Evolutionary conservation across 192 early-diverging fungal genomes (phyloP).

Genomic region (Gryganskiella cystojenkinii): DNA sequence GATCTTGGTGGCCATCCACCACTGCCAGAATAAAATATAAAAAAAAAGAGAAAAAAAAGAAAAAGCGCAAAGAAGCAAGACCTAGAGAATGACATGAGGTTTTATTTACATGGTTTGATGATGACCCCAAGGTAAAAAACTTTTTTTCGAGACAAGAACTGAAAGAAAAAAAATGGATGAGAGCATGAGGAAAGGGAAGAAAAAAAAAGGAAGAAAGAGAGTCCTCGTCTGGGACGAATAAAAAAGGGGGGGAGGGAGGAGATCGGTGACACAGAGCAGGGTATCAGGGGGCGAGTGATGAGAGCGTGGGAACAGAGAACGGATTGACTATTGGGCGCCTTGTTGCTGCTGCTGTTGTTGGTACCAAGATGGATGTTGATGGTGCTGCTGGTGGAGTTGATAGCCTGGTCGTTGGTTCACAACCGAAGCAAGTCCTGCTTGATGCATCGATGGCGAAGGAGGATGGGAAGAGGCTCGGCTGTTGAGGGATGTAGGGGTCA

Average conservation of each 20-base stretch:
- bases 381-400: constrained; percentile 21
- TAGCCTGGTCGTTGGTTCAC: constrained; percentile 1
- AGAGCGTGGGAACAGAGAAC: no score
- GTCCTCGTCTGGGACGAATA: background rate
- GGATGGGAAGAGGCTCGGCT: constrained; percentile 15
- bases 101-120: background rate
- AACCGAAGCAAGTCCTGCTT: constrained; percentile 1
- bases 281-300: no score
- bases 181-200: background rate
- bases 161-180: background rate
- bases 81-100: no score
- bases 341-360: background rate
- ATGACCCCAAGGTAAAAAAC: background rate
- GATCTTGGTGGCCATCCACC: background rate
- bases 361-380: background rate
- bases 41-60: background rate
- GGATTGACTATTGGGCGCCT: no score
- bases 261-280: no score
- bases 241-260: background rate
- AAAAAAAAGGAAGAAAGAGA: background rate
- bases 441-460: constrained; percentile 17
- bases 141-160: background rate
- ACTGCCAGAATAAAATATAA: no score
- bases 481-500: constrained; percentile 28
- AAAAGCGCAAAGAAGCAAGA: background rate